These are phyloP conservation scores for Ulvella scutata DNA, from an alignment of 139 green algal species.

Conservation along the genomic window DNA sequence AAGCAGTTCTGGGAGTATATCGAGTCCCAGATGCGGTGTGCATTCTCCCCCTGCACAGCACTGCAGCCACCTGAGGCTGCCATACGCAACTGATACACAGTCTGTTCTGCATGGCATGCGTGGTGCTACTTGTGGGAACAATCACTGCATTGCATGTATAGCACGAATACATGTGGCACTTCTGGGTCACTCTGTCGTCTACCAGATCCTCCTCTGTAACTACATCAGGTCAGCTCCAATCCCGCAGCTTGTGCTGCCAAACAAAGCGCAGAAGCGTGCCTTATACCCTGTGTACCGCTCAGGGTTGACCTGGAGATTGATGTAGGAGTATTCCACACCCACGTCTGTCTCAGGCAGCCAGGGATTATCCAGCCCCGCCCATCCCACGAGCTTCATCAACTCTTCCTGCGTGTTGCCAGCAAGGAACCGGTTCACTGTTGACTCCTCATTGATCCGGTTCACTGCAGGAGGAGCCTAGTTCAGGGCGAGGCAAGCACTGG, in stretches of 20 bases:
- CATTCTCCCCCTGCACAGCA: slow-evolving; percentile 65
- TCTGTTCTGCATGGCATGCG: too few relatives aligned
- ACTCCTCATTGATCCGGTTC: background rate
- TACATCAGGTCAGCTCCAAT: background rate
- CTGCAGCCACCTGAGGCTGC: too few relatives aligned
- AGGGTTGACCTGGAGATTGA: slow-evolving; percentile 84
- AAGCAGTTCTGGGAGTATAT: slow-evolving; percentile 91
- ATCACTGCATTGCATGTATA: too few relatives aligned
- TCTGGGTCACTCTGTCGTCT: too few relatives aligned
- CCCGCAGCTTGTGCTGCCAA: background rate
- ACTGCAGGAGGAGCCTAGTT: too few relatives aligned
- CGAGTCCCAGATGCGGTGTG: slow-evolving; percentile 72
- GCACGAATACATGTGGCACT: too few relatives aligned
- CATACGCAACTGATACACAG: too few relatives aligned
- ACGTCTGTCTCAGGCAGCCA: slow-evolving; percentile 79
- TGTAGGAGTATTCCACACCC: slow-evolving; percentile 72
- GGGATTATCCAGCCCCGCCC: slow-evolving; percentile 78
- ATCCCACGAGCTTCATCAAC: slow-evolving; percentile 35
- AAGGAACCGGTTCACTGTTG: background rate
- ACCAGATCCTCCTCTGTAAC: too few relatives aligned
- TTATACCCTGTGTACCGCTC: slow-evolving; percentile 91
- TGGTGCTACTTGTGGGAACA: too few relatives aligned
- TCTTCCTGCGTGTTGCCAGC: slow-evolving; percentile 4
- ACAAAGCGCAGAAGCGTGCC: slow-evolving; percentile 13
- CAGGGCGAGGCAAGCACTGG: too few relatives aligned